Percentiles rank a stretch among this genome's conserved stretches.
phyloP scores from a whole-genome alignment of 2,329 filamentous ascomycete genomes.

The Paecilomyces sp. region DNA sequence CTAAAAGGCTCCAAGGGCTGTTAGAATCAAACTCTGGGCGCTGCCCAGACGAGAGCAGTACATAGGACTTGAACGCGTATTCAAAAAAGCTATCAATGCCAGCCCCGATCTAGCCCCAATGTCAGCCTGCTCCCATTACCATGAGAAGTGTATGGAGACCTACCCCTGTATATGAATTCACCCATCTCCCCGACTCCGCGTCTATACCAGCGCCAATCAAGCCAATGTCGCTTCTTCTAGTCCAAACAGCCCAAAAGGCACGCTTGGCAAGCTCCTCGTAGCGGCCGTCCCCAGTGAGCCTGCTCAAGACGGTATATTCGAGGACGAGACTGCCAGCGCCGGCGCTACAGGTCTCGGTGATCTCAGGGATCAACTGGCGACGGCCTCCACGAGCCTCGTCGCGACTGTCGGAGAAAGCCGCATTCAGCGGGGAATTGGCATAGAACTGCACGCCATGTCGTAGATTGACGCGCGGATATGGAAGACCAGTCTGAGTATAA shows the following conservation, averaged over 20 bases:
- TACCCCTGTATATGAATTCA: conserved; percentile 72
- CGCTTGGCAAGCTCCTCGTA: conserved; percentile 86
- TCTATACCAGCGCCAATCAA: conserved; percentile 89
- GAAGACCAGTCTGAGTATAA: conserved; percentile 81
- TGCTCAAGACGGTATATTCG: conserved; percentile 84
- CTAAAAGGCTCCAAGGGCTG: conserved; percentile 46
- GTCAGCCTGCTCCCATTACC: neutral
- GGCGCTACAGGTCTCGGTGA: conserved; percentile 94
- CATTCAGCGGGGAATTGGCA: conserved; percentile 70
- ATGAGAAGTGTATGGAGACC: conserved; percentile 7
- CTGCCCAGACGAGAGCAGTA: conserved; percentile 72
- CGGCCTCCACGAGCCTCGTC: conserved; percentile 36
- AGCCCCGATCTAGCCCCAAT: conserved; percentile 61
- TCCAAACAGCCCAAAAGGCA: conserved; percentile 98
- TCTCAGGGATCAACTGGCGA: conserved; percentile 49
- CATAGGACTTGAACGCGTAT: conserved; percentile 90
- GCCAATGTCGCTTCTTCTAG: conserved; percentile 73
- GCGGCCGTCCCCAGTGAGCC: conserved; percentile 75
- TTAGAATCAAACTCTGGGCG: conserved; percentile 26
- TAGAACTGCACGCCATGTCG: conserved; percentile 90
- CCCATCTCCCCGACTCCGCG: conserved; percentile 84
- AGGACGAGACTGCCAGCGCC: conserved; percentile 93
- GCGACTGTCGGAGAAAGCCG: conserved; percentile 38
- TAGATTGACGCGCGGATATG: conserved; percentile 90
- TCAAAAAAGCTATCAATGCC: conserved; percentile 98